A percentile compares a stretch with the other conserved stretches of the same genome.
phyloP scores from a whole-genome alignment of 1,284 basidiomycete species.

The Sanguinoderma infundibulare region DNA sequence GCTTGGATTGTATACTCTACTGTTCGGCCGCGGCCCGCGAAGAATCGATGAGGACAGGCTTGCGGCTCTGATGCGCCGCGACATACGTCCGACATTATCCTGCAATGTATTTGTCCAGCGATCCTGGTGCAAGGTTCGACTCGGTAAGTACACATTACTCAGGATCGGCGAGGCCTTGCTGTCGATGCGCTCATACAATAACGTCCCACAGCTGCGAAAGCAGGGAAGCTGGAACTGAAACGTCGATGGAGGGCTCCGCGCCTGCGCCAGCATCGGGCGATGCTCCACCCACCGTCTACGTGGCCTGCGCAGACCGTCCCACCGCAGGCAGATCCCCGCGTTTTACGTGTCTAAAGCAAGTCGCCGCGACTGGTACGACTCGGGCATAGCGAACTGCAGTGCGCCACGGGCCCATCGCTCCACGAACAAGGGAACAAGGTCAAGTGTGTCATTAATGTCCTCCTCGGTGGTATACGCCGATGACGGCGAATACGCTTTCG shows the following conservation, averaged over 20 bases:
- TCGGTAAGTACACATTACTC: background rate
- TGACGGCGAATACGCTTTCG: background rate
- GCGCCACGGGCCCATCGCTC: background rate
- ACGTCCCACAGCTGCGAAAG: background rate
- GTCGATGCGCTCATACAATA: background rate
- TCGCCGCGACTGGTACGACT: background rate
- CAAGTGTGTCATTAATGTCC: background rate
- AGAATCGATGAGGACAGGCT: no score
- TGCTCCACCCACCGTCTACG: no score
- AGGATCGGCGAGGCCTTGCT: background rate
- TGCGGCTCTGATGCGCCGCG: background rate
- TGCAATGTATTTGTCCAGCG: background rate
- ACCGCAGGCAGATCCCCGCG: background rate
- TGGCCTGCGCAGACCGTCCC: background rate
- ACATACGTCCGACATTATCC: constrained; percentile 1
- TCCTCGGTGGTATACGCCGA: background rate
- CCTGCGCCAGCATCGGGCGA: no score
- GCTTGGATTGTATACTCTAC: no score
- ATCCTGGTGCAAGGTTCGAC: background rate
- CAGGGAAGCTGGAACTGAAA: no score
- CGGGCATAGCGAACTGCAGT: no score
- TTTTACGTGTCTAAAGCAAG: background rate
- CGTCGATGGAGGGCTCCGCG: no score
- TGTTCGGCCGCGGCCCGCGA: no score
- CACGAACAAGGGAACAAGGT: background rate